These are phyloP conservation scores for Melampsora larici-populina DNA, from an alignment of 1,284 basidiomycete genomes.

Conservation along the genomic window DNA sequence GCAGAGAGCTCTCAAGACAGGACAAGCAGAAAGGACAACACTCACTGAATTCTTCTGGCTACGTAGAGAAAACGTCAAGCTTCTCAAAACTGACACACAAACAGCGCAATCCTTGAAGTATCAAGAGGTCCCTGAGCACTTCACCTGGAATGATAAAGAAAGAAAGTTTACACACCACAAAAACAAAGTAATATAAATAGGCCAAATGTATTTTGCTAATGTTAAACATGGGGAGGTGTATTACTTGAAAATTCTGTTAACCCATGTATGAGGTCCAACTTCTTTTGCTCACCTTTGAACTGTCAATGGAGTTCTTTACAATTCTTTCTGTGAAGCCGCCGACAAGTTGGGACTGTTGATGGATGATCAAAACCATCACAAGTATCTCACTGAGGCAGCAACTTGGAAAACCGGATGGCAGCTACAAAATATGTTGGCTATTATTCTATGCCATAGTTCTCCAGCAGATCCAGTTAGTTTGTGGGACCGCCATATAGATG, in stretches of 20 bases:
- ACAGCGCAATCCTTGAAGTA: background rate
- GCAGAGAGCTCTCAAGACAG: too few relatives aligned
- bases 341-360: too few relatives aligned
- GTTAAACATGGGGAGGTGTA: conserved; percentile 55
- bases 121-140: background rate
- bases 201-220: conserved; percentile 55
- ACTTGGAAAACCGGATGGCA: conserved; percentile 56
- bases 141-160: background rate
- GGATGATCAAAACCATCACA: conserved; percentile 55
- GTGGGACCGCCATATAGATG: conserved; percentile 54
- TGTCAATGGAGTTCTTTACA: conserved; percentile 48
- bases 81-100: background rate
- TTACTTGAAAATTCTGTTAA: conserved; percentile 56
- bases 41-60: background rate
- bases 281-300: conserved; percentile 55
- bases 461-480: conserved; percentile 54
- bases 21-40: too few relatives aligned
- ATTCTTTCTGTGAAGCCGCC: too few relatives aligned
- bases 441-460: conserved; percentile 54
- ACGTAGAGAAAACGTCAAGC: background rate
- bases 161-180: conserved; percentile 47
- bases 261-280: conserved; percentile 53
- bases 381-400: conserved; percentile 57
- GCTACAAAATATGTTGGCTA: conserved; percentile 57
- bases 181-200: conserved; percentile 51